Evolutionary conservation across 2,329 filamentous ascomycete species (phyloP), one percentile per base, ranked within the genome.

Genomic region (Ramularia endophylla): DNA sequence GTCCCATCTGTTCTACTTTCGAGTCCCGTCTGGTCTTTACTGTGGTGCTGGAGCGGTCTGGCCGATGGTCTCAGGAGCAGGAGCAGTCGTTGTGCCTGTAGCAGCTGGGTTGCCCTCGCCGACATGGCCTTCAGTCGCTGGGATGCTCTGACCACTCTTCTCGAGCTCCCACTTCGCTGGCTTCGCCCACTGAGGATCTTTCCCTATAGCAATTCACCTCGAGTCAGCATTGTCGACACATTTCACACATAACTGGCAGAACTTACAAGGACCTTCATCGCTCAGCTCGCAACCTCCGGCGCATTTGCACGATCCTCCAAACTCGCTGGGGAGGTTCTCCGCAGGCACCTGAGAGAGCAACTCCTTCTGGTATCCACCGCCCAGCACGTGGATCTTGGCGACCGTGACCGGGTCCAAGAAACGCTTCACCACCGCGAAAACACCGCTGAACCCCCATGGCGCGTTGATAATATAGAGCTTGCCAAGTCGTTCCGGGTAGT

Each of bases 401-500:
- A 94, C 89, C 35, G 92, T 98, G 60, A 98, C 88, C 38, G 92
- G 92, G 70, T 98, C 92, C 58, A 98, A 77, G 80, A 92, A 97
- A 53, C 81, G 81, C 77, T 94, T 95, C 67, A 97, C 78, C 43
- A 94, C 76, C 62, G 71, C 75, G 77, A 92, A 98, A 50, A 88
- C 85, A 54, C 77, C 77, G 48, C 83, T 83, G 75, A 97, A 97
- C 18, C 89, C 89, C 89, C 89, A 97, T 15, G 88, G 88, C 3
- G 90, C 87, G 70, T 98, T 98, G 80, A 98, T 95, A 57, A 98
- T 72, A 76, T 95, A 98, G 63, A 98, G 77, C 69, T 88, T 89
- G 60, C 92, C 92, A 45, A 98, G 76, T 45, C 92, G 86, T 76
- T 98, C 92, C 6, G 92, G 92, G 72, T 98, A 98, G 80, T 97